Evolutionary conservation across 305 asterid genomes (phyloP).

Genomic region (Plantago lanceolata): DNA sequence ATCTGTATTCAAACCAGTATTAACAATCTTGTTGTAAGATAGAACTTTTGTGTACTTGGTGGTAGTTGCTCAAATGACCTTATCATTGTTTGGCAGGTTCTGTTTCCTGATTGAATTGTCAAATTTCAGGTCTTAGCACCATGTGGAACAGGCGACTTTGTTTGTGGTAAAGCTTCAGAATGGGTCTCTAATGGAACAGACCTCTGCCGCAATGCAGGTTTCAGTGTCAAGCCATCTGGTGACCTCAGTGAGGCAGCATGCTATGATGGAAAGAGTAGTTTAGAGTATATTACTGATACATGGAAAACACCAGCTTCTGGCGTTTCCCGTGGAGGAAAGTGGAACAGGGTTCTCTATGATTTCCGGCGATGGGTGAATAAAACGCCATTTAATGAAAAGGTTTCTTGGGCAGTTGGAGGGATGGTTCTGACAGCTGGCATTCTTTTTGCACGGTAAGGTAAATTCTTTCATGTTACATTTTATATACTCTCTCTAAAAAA

Average conservation of each 20-base stretch:
- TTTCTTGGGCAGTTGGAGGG: constrained; percentile 98
- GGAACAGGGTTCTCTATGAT: constrained; percentile 36
- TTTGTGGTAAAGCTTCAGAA: constrained; percentile 91
- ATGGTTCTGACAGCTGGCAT: constrained; percentile 96
- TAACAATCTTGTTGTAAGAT: not conserved
- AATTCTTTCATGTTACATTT: constrained; percentile 7
- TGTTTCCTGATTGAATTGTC: constrained; percentile 30
- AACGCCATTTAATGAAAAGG: constrained; percentile 55
- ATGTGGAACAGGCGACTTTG: constrained; percentile 76
- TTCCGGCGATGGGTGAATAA: constrained; percentile 60
- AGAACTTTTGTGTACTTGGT: constrained; percentile 3
- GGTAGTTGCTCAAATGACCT: constrained; percentile 3
- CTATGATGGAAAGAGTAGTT: constrained; percentile 80
- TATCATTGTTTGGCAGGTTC: constrained; percentile 10
- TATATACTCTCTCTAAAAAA: too few relatives aligned
- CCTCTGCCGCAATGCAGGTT: constrained; percentile 86
- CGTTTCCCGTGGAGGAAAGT: constrained; percentile 34
- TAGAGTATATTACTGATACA: constrained; percentile 57
- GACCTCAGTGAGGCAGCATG: constrained; percentile 58
- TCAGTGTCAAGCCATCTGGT: constrained; percentile 56
- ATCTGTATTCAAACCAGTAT: constrained; percentile 9
- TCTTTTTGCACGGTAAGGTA: constrained; percentile 63
- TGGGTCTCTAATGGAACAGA: constrained; percentile 98
- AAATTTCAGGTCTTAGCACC: constrained; percentile 82
- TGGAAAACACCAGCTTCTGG: constrained; percentile 56